Percentiles rank a stretch among this genome's conserved stretches.
Conservation (phyloP, 2,329 filamentous ascomycete species). For the Fusarium graminum region DNA sequence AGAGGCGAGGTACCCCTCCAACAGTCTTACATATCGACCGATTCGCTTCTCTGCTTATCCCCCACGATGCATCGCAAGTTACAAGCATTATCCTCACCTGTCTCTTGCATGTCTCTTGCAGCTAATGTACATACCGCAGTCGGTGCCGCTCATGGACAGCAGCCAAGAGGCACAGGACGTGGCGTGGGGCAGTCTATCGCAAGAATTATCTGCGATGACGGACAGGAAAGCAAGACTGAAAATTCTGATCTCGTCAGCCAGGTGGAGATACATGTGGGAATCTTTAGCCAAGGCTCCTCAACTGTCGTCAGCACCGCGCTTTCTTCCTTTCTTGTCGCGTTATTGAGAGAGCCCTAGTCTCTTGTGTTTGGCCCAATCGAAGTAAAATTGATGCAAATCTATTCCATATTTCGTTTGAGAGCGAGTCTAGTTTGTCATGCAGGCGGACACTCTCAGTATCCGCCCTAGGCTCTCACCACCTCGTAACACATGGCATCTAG, state of each 20-base stretch:
- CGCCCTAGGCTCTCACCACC: constrained; percentile 2
- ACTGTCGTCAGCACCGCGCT: constrained; percentile 33
- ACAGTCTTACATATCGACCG: constrained; percentile 26
- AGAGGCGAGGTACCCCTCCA: constrained; percentile 23
- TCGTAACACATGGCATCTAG: constrained; percentile 23
- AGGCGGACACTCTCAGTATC: not conserved
- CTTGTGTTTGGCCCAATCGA: constrained; percentile 11
- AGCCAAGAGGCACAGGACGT: constrained; percentile 24
- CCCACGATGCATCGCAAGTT: constrained; percentile 38
- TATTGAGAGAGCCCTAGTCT: constrained; percentile 1
- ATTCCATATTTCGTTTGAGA: constrained; percentile 6
- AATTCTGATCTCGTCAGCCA: constrained; percentile 39
- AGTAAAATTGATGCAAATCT: not conserved
- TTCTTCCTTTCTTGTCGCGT: constrained; percentile 13
- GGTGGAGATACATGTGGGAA: constrained; percentile 41
- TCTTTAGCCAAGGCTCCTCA: constrained; percentile 20
- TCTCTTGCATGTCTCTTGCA: constrained; percentile 7
- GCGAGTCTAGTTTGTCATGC: constrained; percentile 5
- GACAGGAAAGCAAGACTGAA: constrained; percentile 14
- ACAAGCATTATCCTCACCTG: constrained; percentile 23
- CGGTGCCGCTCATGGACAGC: constrained; percentile 38
- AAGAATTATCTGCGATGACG: constrained; percentile 19
- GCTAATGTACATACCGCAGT: constrained; percentile 31
- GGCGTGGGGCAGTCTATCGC: constrained; percentile 41
- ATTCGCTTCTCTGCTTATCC: constrained; percentile 22